Base-by-base conservation (phyloP, 2,329 filamentous ascomycete species). In the Fusarium acutatum region DNA sequence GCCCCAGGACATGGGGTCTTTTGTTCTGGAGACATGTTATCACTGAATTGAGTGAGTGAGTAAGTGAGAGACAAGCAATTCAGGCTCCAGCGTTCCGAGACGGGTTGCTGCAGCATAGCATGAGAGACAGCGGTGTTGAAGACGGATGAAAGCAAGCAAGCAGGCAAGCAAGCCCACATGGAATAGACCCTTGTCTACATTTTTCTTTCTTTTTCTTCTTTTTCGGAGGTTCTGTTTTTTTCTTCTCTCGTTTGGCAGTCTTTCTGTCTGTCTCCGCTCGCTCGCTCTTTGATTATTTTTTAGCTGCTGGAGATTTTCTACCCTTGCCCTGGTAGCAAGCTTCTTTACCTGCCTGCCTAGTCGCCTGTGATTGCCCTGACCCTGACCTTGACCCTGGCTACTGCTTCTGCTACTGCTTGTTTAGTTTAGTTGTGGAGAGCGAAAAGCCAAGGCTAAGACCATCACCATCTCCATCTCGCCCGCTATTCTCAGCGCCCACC, bases 401-500 rank as follows among this genome's bases (percentile, higher is more conserved):
- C 37, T 44, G 54, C 50, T 61, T 46, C 64, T 64, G 47, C 66
- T 56, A 64, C 65, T 50, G 38, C 52, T 56, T 62, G 52, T 46
- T 52, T 60, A 67, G 62, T 54, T 67, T 65, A 49, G 65, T 47
- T 53, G n/a, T 67, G 28, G 34, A 54, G 54, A 47, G 32, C n/a
- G 50, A 38, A 35, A 28, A 35, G 32, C 32, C 49, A 38, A 53
- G 24, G 24, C 49, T 32, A 37, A 52, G 49, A 26, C 50, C 49
- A 53, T 38, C 20, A 28, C 34, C 50, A 38, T 37, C n/a, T 26
- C 63, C 34, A 67, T 59, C 24, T 67, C 63, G 64, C 54, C 73
- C 71, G 75, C 72, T 74, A 62, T 75, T 73, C 75, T 73, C 75
- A 77, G 75, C 66, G 71, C 75, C 73, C 70, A 66, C 37, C 32